Evolutionary conservation across 208 protist genomes (phyloP).

Genomic region (Wallacemonas rigidus): DNA sequence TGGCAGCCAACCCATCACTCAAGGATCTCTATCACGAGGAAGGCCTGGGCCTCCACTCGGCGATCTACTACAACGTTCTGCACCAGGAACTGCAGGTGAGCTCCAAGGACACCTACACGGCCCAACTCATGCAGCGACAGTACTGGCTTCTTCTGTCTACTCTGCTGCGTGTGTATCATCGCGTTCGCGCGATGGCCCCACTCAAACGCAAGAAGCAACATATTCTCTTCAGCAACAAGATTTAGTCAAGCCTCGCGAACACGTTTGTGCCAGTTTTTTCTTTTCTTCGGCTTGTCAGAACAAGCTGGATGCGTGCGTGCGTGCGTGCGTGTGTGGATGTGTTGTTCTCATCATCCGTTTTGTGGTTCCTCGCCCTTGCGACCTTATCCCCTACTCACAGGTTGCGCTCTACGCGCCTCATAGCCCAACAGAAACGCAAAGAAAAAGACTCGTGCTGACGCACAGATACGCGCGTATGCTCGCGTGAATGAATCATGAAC

Average conservation of each 20-base stretch:
- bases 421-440: not conserved
- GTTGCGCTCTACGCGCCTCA: not conserved
- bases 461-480: too few relatives aligned
- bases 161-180: constrained; percentile 74
- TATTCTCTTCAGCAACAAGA: constrained; percentile 87
- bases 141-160: constrained; percentile 66
- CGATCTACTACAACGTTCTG: constrained; percentile 85
- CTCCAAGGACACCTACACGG: constrained; percentile 77
- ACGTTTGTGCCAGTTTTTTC: not conserved
- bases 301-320: not conserved
- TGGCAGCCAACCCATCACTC: constrained; percentile 36
- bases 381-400: not conserved
- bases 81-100: constrained; percentile 75
- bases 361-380: too few relatives aligned
- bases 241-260: constrained; percentile 29
- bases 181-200: constrained; percentile 75
- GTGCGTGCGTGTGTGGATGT: not conserved
- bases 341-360: not conserved
- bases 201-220: constrained; percentile 88
- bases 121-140: constrained; percentile 59
- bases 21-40: constrained; percentile 38
- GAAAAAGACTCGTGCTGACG: not conserved
- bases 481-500: too few relatives aligned
- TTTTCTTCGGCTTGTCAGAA: not conserved
- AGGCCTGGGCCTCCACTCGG: constrained; percentile 74